Base-by-base conservation (phyloP, 495 filamentous ascomycete species). In the Immersiella caudata region DNA sequence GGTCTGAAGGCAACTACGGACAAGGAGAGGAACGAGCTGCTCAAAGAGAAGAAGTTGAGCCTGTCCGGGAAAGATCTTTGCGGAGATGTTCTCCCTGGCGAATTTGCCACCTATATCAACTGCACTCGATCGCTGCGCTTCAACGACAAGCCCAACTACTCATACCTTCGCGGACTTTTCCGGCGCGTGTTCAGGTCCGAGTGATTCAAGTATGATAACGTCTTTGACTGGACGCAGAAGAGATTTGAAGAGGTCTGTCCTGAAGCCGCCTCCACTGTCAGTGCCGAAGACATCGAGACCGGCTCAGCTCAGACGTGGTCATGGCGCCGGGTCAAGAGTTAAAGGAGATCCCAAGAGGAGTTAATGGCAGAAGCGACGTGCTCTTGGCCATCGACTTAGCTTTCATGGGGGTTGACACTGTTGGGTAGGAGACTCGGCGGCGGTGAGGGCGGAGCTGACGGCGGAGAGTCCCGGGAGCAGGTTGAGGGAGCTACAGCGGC, bases 371-470 rank as follows among this genome's bases (percentile, higher is more conserved):
- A n/a, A n/a, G n/a, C n/a, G 33, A 36, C 12, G 33, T 36, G 33
- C 33, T 36, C 33, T 12, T 36, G 33, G 33, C 33, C 33, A 36
- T 36, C 33, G 33, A 36, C 33, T 36, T 36, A 12, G 33, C n/a
- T n/a, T n/a, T n/a, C n/a, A n/a, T n/a, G n/a, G n/a, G n/a, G n/a
- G n/a, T n/a, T n/a, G n/a, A n/a, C n/a, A n/a, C n/a, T n/a, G n/a
- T n/a, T n/a, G n/a, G n/a, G n/a, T n/a, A n/a, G n/a, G n/a, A n/a
- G n/a, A n/a, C n/a, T n/a, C n/a, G 12, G 70, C 78, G 2, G 74
- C 76, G 20, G 59, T 83, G 25, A 73, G 71, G 1, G 71, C 81
- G 9, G 76, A 80, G 56, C 62, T 83, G 40, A 11, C 64, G 18
- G 67, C 78, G 0, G 66, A 63, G n/a, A 61, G 69, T 5, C 74